phyloP scores from a whole-genome alignment of 176 grass and related monocot species.

The Bothriochloa decipiens region DNA sequence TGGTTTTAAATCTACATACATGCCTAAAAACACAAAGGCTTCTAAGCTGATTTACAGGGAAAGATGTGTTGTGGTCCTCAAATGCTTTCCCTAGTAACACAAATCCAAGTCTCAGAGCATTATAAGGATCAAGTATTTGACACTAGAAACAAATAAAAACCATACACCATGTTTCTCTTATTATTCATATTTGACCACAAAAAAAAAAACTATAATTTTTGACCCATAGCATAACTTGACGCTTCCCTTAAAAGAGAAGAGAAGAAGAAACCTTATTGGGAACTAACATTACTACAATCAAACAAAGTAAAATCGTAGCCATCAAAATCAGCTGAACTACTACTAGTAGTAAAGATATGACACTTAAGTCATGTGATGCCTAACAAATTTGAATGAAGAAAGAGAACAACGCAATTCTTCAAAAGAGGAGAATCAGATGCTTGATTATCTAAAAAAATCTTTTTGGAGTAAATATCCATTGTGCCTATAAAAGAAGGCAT shows the following conservation, averaged over 20 bases:
- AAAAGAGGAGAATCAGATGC: constrained; percentile 51
- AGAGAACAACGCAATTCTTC: constrained; percentile 2
- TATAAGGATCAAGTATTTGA: constrained; percentile 11
- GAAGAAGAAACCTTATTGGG: background rate
- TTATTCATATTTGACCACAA: background rate
- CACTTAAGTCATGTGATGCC: background rate
- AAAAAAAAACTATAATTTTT: background rate
- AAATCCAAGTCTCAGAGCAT: background rate
- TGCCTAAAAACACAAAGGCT: background rate
- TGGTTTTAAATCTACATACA: background rate
- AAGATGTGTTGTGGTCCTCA: background rate
- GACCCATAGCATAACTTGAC: background rate
- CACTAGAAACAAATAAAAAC: background rate
- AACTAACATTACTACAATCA: background rate
- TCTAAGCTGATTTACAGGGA: background rate
- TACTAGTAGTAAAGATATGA: constrained; percentile 23
- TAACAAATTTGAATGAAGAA: constrained; percentile 45
- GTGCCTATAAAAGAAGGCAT: constrained; percentile 60
- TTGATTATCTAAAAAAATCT: constrained; percentile 14
- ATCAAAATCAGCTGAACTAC: background rate
- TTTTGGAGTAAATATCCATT: constrained; percentile 17
- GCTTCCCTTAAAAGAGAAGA: background rate
- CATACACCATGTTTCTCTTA: background rate
- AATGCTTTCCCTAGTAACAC: constrained; percentile 6
- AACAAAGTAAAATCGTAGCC: background rate